Conservation (phyloP, 2,329 filamentous ascomycete species). For the Sphaerulina populicola region DNA sequence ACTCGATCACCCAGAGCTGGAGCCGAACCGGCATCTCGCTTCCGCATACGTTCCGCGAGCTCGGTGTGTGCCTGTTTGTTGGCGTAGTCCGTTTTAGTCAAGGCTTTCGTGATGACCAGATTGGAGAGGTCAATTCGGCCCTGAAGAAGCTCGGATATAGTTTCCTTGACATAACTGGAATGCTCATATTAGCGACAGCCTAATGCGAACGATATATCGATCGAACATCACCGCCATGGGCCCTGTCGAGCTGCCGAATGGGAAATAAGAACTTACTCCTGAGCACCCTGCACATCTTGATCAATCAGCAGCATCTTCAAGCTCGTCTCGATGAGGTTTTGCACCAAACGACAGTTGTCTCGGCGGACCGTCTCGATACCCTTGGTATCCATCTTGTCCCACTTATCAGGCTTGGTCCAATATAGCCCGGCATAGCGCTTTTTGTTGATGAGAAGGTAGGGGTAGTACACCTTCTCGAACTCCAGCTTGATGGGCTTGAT, state of each 20-base stretch:
- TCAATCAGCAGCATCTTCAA: constrained; percentile 93
- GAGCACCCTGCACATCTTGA: constrained; percentile 76
- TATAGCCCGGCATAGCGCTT: constrained; percentile 97
- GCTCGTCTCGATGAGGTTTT: constrained; percentile 95
- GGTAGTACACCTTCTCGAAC: constrained; percentile 98
- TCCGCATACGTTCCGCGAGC: constrained; percentile 91
- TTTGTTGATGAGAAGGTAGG: constrained; percentile 98
- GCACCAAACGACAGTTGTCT: constrained; percentile 92
- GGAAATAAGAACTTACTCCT: constrained; percentile 60
- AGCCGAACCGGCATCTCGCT: constrained; percentile 89
- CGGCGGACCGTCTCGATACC: constrained; percentile 96
- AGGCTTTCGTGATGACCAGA: constrained; percentile 94
- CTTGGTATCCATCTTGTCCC: constrained; percentile 99
- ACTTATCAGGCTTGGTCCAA: constrained; percentile 90
- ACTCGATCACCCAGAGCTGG: constrained; percentile 90
- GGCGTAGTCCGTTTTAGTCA: constrained; percentile 82
- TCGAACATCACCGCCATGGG: constrained; percentile 11
- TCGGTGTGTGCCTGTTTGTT: constrained; percentile 94
- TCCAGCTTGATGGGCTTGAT: constrained; percentile 96
- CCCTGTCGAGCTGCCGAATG: background rate
- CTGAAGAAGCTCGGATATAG: constrained; percentile 86
- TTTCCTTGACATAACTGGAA: constrained; percentile 83
- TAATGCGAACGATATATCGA: constrained; percentile 1
- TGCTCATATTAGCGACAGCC: constrained; percentile 34
- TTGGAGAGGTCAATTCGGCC: constrained; percentile 99